Evolutionary conservation across 192 early-diverging fungal genomes (phyloP).

Genomic region (Backusella luteola): DNA sequence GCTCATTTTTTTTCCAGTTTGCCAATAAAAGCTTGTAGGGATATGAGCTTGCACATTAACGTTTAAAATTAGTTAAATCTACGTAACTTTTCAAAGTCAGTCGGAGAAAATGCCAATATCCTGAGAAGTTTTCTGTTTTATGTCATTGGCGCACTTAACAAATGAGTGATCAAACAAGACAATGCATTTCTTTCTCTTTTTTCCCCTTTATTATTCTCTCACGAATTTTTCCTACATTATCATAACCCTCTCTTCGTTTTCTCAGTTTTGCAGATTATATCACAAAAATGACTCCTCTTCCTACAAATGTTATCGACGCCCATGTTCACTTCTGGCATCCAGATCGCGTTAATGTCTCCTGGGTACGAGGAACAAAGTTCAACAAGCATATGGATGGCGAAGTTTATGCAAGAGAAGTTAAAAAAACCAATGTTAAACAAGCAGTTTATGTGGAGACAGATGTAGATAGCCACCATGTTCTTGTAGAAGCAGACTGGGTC

Average conservation of each 20-base stretch:
- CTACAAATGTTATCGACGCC: slow-evolving; percentile 19
- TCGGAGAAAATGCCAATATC: not conserved
- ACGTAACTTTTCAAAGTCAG: slow-evolving; percentile 2
- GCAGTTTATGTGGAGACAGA: slow-evolving; percentile 34
- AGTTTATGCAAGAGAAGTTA: not conserved
- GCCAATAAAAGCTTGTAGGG: not conserved
- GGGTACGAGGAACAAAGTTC: slow-evolving; percentile 14
- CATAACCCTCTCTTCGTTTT: not conserved
- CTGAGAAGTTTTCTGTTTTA: not conserved
- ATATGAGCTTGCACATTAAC: not conserved
- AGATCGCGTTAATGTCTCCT: slow-evolving; percentile 19
- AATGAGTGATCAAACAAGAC: not conserved
- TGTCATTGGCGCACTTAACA: not conserved
- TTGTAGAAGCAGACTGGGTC: slow-evolving; percentile 35
- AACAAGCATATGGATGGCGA: slow-evolving; percentile 10
- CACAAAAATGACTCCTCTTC: not conserved
- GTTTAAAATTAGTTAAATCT: not conserved
- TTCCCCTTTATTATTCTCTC: not conserved
- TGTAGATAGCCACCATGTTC: slow-evolving; percentile 19
- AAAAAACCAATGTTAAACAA: not conserved
- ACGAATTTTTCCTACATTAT: not conserved
- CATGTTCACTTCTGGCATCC: slow-evolving; percentile 36
- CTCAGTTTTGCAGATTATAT: not conserved
- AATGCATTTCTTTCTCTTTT: not conserved
- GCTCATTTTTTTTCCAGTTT: not conserved